These are phyloP conservation scores for Kwoniella newhampshirensis DNA, from an alignment of 768 basidiomycete genomes.

Conservation along the genomic window DNA sequence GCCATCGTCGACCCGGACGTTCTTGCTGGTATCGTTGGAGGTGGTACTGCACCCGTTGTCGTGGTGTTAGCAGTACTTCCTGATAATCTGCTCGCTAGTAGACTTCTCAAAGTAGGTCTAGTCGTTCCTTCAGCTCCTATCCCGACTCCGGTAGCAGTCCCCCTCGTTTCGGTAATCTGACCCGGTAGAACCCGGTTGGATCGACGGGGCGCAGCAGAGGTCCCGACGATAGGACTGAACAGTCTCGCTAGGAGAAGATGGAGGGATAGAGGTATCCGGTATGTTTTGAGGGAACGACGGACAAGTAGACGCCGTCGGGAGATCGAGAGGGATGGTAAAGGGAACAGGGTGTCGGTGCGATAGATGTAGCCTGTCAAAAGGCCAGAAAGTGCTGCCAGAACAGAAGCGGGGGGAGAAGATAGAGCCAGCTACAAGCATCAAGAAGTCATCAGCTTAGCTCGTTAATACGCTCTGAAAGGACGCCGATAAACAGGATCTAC, in stretches of 20 bases:
- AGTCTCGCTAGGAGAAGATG: slow-evolving; percentile 62
- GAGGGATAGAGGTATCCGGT: slow-evolving; percentile 67
- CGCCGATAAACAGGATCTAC: slow-evolving; percentile 59
- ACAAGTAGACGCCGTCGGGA: slow-evolving; percentile 28
- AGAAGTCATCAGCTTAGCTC: no score
- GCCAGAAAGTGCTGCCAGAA: slow-evolving; percentile 65
- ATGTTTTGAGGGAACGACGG: slow-evolving; percentile 59
- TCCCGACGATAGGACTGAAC: slow-evolving; percentile 70
- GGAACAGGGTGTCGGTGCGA: slow-evolving; percentile 73
- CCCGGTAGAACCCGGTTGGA: slow-evolving; percentile 76
- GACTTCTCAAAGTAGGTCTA: slow-evolving; percentile 11
- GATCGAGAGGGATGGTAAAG: slow-evolving; percentile 52
- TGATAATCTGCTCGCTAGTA: slow-evolving; percentile 4
- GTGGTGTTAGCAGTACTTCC: no score
- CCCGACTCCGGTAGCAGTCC: slow-evolving; percentile 60
- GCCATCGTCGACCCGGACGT: background rate
- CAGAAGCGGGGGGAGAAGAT: slow-evolving; percentile 67
- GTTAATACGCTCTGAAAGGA: no score
- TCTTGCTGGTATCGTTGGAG: background rate
- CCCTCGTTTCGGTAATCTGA: slow-evolving; percentile 23
- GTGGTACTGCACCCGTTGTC: slow-evolving; percentile 1
- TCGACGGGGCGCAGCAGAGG: slow-evolving; percentile 63
- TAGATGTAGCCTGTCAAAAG: slow-evolving; percentile 73
- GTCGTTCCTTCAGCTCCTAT: background rate
- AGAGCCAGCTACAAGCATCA: slow-evolving; percentile 63